Evolutionary conservation across 371 early-diverging fungal species (phyloP), one percentile per base, ranked within the genome.

Genomic region (Mortierella sp.): DNA sequence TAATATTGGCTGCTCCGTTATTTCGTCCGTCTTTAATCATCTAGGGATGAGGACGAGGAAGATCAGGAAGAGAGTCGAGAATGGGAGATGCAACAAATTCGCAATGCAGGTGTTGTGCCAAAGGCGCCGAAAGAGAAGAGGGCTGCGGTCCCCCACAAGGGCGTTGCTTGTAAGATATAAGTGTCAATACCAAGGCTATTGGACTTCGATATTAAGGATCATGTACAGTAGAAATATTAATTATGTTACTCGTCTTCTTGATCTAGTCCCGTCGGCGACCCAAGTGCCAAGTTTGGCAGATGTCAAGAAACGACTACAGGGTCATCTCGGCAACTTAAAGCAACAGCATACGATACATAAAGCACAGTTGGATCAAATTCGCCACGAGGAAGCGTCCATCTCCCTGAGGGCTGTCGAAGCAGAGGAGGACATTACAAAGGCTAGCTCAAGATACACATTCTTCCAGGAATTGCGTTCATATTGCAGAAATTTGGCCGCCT

Each of bases 11-110:
- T n/a, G n/a, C n/a, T n/a, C n/a, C n/a, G n/a, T n/a, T n/a, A n/a
- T n/a, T n/a, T n/a, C n/a, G n/a, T n/a, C n/a, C n/a, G n/a, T 31
- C 24, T 50, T 28, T 46, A 14, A 30, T 24, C 31, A 21, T 23
- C 32, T 56, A 73, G 70, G 48, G 54, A 72, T 30, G 83, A 83
- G 31, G 84, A 83, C 17, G 87, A 80, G 23, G 84, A 83, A 2
- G 87, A 86, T 17, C 85, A 85, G 37, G 89, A 89, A 26, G 90
- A 89, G 61, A 71, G 89, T 48, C 80, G 83, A 8, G 82, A 86
- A 50, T 91, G 92, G 90, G 91, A 92, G 55, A 72, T 81, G 41
- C 87, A 90, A 42, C 84, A 86, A 73, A 89, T 92, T 30, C 84
- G 86, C 30, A 86, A 83, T 61, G 90, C 90, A 26, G 87, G 87